Conservation (phyloP, 2,329 filamentous ascomycete genomes). For the Colletotrichum spaethianum region DNA sequence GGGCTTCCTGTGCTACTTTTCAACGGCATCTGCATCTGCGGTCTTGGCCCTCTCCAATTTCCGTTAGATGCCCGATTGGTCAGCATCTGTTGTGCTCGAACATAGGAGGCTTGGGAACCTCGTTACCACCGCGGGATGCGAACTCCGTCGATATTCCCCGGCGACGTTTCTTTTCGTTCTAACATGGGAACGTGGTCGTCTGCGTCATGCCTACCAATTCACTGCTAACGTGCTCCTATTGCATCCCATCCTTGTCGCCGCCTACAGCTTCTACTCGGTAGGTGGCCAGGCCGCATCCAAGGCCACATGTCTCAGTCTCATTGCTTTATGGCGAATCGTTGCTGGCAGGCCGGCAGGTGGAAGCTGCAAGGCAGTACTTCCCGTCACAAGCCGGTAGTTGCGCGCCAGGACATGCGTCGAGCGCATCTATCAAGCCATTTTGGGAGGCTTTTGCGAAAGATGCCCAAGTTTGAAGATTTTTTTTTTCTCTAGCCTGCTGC, state of each 20-base stretch:
- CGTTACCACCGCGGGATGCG: not conserved
- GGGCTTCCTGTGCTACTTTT: too few species aligned
- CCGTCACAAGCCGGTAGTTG: conserved; percentile 5
- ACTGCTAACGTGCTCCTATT: not conserved
- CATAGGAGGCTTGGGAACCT: not conserved
- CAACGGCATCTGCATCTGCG: too few species aligned
- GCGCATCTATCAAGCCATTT: not conserved
- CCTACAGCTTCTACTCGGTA: not conserved
- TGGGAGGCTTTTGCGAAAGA: conserved; percentile 6
- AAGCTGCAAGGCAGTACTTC: conserved; percentile 6
- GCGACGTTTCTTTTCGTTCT: not conserved
- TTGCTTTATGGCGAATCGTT: not conserved
- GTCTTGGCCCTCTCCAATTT: too few species aligned
- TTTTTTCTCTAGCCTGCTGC: not conserved
- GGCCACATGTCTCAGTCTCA: conserved; percentile 14
- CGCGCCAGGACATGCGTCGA: not conserved
- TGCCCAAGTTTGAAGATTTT: not conserved
- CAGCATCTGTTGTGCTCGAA: not conserved
- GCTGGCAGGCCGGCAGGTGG: not conserved
- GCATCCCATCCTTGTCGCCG: not conserved
- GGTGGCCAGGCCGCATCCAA: not conserved
- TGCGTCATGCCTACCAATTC: not conserved
- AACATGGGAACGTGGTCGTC: not conserved
- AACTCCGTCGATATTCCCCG: not conserved
- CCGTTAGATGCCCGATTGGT: not conserved